Evolutionary conservation across 495 filamentous ascomycete genomes (phyloP), one percentile per base, ranked within the genome.

Genomic region (Neurospora sp.): DNA sequence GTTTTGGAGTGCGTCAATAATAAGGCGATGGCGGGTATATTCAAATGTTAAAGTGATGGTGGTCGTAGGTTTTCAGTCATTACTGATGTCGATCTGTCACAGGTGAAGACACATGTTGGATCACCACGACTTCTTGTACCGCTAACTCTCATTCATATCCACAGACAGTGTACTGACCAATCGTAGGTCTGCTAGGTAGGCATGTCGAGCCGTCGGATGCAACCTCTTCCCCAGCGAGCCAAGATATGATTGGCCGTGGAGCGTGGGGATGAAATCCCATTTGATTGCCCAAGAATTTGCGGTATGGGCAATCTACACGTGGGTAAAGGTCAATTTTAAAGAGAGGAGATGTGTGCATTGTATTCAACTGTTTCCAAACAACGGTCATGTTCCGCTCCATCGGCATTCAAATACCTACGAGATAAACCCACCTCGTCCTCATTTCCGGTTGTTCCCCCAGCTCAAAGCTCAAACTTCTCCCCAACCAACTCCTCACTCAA

Each of bases 401-500:
- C 48, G 8, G 3, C 27, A 65, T 65, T n/a, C 37, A 69, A 22
- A n/a, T 8, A 14, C 68, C 35, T n/a, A 12, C 4, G 31, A 20
- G 12, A 45, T 14, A 20, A 69, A 12, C n/a, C 37, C 53, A 7
- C 68, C 39, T 72, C 8, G 9, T 20, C 6, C 38, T 20, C 14
- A 40, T 35, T 48, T 10, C 31, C 42, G 17, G n/a, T 20, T n/a
- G n/a, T 20, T 8, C 31, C 39, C 10, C 40, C 40, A 12, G 14
- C n/a, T 38, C 61, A 71, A 31, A 59, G n/a, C 5, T 40, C 61
- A 72, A 84, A 84, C 48, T 80, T 80, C 74, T 84, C 76, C 10
- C 79, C 81, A 3, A 86, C 79, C 69, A 86, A 75, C 68, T 80
- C 74, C 72, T 86, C 82, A 71, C 83, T 86, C 45, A 82, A 53